These are phyloP conservation scores for Aspergillus piperis DNA, from an alignment of 2,329 filamentous ascomycete species.

Conservation along the genomic window DNA sequence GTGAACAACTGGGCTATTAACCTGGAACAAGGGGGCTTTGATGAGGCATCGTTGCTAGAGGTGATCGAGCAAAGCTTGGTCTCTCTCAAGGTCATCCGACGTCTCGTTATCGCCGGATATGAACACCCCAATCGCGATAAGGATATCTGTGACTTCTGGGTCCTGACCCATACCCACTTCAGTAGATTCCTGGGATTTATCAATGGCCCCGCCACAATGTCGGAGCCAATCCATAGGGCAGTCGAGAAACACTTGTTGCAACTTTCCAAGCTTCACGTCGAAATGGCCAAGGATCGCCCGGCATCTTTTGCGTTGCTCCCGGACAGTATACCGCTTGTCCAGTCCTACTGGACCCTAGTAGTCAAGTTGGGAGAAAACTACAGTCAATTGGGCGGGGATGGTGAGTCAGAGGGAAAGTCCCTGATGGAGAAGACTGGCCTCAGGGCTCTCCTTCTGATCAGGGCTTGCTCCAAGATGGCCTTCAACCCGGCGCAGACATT, in stretches of 20 bases:
- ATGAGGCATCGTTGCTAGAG: slow-evolving; percentile 60
- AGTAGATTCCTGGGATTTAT: slow-evolving; percentile 71
- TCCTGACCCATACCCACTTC: slow-evolving; percentile 73
- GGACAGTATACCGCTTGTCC: slow-evolving; percentile 73
- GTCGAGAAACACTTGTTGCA: slow-evolving; percentile 88
- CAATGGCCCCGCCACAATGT: slow-evolving; percentile 58
- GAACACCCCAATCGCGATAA: slow-evolving; percentile 78
- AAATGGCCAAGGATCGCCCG: slow-evolving; percentile 78
- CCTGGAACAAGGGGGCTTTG: slow-evolving; percentile 59
- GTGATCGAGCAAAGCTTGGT: slow-evolving; percentile 76
- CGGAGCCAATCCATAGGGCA: slow-evolving; percentile 57
- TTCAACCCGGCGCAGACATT: slow-evolving; percentile 80
- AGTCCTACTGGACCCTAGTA: slow-evolving; percentile 83
- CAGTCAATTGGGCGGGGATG: slow-evolving; percentile 45
- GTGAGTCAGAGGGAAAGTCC: slow-evolving; percentile 52
- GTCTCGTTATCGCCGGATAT: slow-evolving; percentile 78
- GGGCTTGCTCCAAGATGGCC: slow-evolving; percentile 81
- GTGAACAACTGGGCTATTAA: slow-evolving; percentile 68
- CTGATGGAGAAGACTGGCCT: slow-evolving; percentile 78
- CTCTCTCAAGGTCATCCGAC: slow-evolving; percentile 75
- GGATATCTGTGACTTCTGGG: slow-evolving; percentile 79
- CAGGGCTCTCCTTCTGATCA: slow-evolving; percentile 77
- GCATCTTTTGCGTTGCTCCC: slow-evolving; percentile 81
- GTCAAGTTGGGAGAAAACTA: slow-evolving; percentile 73
- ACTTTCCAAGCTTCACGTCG: slow-evolving; percentile 85